Evolutionary conservation across 257 asterid species (phyloP).

Genomic region (Nicotiana otophora): DNA sequence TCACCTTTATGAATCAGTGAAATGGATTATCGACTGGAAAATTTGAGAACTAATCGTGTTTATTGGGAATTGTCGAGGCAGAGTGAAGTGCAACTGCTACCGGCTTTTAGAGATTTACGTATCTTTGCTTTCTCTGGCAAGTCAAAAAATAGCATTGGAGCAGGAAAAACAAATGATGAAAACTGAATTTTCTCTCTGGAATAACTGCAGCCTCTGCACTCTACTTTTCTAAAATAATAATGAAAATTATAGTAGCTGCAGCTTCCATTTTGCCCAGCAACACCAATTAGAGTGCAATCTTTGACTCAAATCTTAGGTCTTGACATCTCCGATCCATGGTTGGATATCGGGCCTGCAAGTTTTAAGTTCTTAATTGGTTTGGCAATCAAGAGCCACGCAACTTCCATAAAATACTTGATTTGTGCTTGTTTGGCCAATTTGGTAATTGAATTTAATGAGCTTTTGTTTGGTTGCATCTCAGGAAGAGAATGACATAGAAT

Average conservation of each 20-base stretch:
- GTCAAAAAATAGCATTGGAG: not conserved
- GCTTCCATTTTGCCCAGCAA: not conserved
- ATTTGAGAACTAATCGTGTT: not conserved
- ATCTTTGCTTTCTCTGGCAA: conserved; percentile 2
- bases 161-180: not conserved
- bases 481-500: conserved; percentile 80
- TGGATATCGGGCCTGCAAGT: not conserved
- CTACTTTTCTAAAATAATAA: not conserved
- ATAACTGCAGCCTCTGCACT: not conserved
- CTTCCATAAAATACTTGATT: not conserved
- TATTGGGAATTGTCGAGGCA: not conserved
- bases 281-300: not conserved
- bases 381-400: not conserved
- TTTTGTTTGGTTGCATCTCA: conserved; percentile 28
- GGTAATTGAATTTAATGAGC: not conserved
- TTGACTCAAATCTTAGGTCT: not conserved
- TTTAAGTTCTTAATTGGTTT: not conserved
- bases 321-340: not conserved
- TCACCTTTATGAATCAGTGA: not conserved
- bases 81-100: not conserved
- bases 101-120: not conserved
- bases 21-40: not conserved
- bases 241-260: not conserved
- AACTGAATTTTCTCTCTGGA: not conserved
- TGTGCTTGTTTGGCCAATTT: not conserved